Base-by-base conservation (phyloP, 305 asterid species). In the Andrographis paniculata region DNA sequence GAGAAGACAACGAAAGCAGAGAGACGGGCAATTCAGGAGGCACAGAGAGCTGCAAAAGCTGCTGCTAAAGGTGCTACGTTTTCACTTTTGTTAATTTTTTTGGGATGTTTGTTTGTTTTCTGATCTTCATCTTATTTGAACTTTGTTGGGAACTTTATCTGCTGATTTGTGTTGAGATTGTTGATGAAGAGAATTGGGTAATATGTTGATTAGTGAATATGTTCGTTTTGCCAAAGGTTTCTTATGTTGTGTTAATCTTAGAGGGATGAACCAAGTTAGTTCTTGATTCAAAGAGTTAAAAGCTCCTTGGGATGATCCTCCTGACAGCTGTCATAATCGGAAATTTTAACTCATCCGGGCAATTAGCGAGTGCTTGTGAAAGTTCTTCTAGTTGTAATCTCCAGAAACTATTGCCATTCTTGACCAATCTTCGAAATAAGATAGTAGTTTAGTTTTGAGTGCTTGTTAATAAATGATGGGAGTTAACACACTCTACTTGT, bases 1-100 rank as follows among this genome's bases (percentile, higher is more conserved):
- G 84, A 73, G 71, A 77, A 75, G 71, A 65, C 84, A 5, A 73
- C 89, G 1, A 79, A 86, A 53, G 94, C 94, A 8, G 93, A 82
- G 58, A 79, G 94, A 61, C 70, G 94, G 45, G 94, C 93, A n/a
- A 55, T 76, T 23, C 96, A 83, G 64, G 96, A 87, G 66, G 87
- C 89, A 38, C 94, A 87, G 62, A 55, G 96, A 48, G 89, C 94
- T 56, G 89, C 84, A 31, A 86, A 79, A 65, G 77, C 75, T 71
- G 74, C 84, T 27, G 53, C 79, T 15, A 79, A 68, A 74, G 83
- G 95, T 85, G 39, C 17, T 19, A 27, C 39, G 16, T 33, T 10
- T 40, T 37, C 19, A 14, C 30, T 24, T 4, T 21, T 37, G 54
- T 15, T 38, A 47, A 28, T 8, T 23, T 50, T 59, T 30, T 42